Conservation (phyloP, 495 filamentous ascomycete genomes). For the Amniculicola lignicola region DNA sequence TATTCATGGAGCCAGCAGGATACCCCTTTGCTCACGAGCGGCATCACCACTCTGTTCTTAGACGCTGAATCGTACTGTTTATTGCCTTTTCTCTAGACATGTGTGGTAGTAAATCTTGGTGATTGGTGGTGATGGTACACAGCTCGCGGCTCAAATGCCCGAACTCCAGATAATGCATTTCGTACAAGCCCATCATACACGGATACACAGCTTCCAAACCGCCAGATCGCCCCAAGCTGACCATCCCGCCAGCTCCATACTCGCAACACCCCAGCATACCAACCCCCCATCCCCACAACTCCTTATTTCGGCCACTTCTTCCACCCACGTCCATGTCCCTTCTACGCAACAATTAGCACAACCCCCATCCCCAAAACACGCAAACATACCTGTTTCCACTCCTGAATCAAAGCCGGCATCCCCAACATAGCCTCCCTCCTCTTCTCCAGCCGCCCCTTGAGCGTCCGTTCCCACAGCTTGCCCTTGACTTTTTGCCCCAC, state of each 20-base stretch:
- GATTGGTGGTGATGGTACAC: neutral
- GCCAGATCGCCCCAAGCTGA: neutral
- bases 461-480: slow-evolving; percentile 83
- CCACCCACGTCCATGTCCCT: slow-evolving; percentile 84
- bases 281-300: neutral
- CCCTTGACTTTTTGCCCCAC: slow-evolving; percentile 92
- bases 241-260: neutral
- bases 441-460: slow-evolving; percentile 80
- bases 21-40: slow-evolving; percentile 5
- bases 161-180: neutral
- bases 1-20: neutral
- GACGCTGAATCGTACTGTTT: no score
- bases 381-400: slow-evolving; percentile 83
- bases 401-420: slow-evolving; percentile 84
- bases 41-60: slow-evolving; percentile 15
- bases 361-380: neutral
- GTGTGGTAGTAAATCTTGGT: no score
- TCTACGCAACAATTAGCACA: slow-evolving; percentile 49
- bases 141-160: neutral
- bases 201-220: neutral
- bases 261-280: neutral
- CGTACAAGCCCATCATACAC: neutral
- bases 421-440: slow-evolving; percentile 86
- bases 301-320: slow-evolving; percentile 77
- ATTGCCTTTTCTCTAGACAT: no score